Conservation (phyloP, 768 basidiomycete species). For the Russula vinacea region DNA sequence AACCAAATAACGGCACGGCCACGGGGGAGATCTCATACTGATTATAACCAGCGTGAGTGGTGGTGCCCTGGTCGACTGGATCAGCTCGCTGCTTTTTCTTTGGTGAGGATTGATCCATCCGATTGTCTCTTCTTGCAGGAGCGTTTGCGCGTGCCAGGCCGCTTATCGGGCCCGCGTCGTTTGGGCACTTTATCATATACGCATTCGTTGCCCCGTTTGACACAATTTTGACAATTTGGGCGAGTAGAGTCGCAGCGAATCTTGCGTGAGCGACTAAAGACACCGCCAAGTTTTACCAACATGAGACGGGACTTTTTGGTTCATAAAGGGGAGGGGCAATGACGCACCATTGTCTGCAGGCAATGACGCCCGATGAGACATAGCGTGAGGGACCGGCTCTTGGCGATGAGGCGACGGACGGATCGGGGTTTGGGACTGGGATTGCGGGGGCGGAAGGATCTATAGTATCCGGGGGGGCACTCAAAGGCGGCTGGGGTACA, state of each 20-base stretch:
- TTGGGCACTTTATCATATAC: slow-evolving; percentile 78
- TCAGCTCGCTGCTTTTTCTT: slow-evolving; percentile 39
- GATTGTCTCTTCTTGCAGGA: slow-evolving; percentile 78
- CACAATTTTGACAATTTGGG: slow-evolving; percentile 79
- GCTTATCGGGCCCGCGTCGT: slow-evolving; percentile 82
- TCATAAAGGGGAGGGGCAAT: slow-evolving; percentile 37
- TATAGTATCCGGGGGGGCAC: slow-evolving; percentile 14
- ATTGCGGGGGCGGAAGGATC: slow-evolving; percentile 24
- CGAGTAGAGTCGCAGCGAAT: slow-evolving; percentile 83
- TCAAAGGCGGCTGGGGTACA: slow-evolving; percentile 11
- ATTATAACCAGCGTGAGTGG: slow-evolving; percentile 10
- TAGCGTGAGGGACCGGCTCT: slow-evolving; percentile 43
- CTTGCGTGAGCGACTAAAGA: slow-evolving; percentile 72
- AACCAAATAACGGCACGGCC: slow-evolving; percentile 15
- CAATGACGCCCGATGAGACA: slow-evolving; percentile 69
- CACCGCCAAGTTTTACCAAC: slow-evolving; percentile 25
- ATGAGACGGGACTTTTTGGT: slow-evolving; percentile 25
- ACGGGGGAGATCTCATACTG: slow-evolving; percentile 22
- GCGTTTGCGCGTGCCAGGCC: slow-evolving; percentile 77
- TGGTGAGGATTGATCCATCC: slow-evolving; percentile 44
- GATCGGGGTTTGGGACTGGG: slow-evolving; percentile 22
- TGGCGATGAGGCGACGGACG: slow-evolving; percentile 33
- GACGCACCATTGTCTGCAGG: slow-evolving; percentile 79
- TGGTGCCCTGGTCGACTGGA: slow-evolving; percentile 18
- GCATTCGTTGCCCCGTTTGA: slow-evolving; percentile 71